Percentiles rank a stretch among this genome's conserved stretches.
Conservation (phyloP, 768 basidiomycete species). For the Mycena latifolia region DNA sequence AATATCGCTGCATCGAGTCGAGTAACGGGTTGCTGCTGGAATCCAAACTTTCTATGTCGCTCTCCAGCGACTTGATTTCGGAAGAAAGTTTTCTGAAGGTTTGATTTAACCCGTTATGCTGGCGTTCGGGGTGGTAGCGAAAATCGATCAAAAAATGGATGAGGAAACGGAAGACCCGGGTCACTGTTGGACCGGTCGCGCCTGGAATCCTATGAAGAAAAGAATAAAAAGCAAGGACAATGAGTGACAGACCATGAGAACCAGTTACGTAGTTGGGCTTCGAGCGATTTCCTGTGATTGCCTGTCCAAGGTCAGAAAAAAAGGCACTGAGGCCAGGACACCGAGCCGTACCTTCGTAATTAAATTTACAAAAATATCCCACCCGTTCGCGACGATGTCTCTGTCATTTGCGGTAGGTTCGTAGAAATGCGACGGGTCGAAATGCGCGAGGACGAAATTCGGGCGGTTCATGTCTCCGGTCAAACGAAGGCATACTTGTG, state of each 20-base stretch:
- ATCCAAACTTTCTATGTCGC: background rate
- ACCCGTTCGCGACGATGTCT: background rate
- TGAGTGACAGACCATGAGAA: background rate
- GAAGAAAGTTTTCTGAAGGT: slow-evolving; percentile 1
- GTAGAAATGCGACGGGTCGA: slow-evolving; percentile 17
- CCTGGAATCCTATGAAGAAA: background rate
- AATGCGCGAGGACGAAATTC: slow-evolving; percentile 17
- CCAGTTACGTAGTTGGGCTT: slow-evolving; percentile 10
- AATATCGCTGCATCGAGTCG: slow-evolving; percentile 14
- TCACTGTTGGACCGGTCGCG: slow-evolving; percentile 12
- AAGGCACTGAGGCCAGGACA: too few species aligned
- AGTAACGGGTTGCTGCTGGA: slow-evolving; percentile 5
- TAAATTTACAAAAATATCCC: slow-evolving; percentile 12
- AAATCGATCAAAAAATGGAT: slow-evolving; percentile 21
- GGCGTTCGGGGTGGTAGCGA: slow-evolving; percentile 13
- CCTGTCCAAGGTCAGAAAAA: background rate
- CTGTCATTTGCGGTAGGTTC: background rate
- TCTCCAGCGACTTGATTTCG: background rate
- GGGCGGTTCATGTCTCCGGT: background rate
- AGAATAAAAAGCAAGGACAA: background rate
- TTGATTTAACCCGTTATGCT: slow-evolving; percentile 2
- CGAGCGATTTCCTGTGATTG: slow-evolving; percentile 4
- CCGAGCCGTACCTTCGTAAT: slow-evolving; percentile 6
- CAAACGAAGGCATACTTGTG: slow-evolving; percentile 14
- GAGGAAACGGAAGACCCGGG: slow-evolving; percentile 12